Conservation (phyloP, 73 alveolate genomes). For the Paramecium octaurelia region DNA sequence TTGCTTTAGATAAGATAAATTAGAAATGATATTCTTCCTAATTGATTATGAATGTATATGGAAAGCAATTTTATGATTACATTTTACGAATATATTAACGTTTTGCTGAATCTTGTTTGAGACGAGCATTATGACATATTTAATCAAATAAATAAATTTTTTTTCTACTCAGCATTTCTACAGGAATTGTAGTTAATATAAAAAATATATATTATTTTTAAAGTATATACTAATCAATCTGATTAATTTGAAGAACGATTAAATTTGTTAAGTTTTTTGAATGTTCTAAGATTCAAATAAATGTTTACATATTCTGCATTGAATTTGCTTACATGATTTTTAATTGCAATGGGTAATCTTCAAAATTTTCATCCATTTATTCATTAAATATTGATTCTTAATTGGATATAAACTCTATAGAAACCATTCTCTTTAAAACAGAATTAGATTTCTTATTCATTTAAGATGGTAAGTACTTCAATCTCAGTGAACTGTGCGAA, state of each 20-base stretch:
- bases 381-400: background rate
- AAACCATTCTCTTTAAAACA: background rate
- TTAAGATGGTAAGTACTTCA: background rate
- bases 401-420: background rate
- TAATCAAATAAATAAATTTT: too few species aligned
- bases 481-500: background rate
- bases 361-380: background rate
- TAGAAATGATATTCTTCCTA: too few species aligned
- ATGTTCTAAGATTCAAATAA: background rate
- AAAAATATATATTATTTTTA: too few species aligned
- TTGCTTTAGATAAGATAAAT: too few species aligned
- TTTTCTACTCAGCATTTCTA: too few species aligned
- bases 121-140: too few species aligned
- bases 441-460: background rate
- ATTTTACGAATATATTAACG: too few species aligned
- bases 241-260: background rate
- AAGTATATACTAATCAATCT: background rate
- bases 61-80: too few species aligned
- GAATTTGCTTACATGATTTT: background rate
- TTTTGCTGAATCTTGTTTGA: too few species aligned
- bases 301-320: background rate
- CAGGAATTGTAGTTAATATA: too few species aligned
- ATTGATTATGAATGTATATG: too few species aligned
- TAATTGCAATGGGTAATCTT: background rate
- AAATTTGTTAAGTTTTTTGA: background rate